phyloP scores from a whole-genome alignment of 2,329 filamentous ascomycete species.

The Metarhizium sp. region DNA sequence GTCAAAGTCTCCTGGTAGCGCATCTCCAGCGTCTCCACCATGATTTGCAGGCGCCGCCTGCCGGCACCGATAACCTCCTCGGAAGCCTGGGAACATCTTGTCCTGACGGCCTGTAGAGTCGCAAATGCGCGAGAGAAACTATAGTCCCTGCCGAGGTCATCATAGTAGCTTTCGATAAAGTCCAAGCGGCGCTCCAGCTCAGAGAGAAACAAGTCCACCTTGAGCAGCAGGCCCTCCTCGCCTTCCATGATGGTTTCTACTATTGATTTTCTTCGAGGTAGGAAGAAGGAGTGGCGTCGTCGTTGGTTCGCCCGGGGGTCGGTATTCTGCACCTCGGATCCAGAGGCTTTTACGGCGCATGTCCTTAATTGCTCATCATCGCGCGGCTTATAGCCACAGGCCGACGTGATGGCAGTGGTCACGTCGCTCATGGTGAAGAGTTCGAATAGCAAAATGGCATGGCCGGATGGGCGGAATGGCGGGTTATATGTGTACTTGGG shows the following conservation, averaged over 20 bases:
- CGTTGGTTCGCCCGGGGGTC: slow-evolving; percentile 23
- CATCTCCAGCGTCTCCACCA: slow-evolving; percentile 85
- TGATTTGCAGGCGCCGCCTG: slow-evolving; percentile 70
- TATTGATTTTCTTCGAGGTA: slow-evolving; percentile 48
- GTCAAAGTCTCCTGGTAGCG: slow-evolving; percentile 80
- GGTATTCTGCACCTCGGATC: slow-evolving; percentile 25
- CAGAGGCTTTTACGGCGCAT: slow-evolving; percentile 30
- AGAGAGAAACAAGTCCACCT: slow-evolving; percentile 70
- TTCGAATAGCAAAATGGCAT: background rate
- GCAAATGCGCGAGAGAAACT: slow-evolving; percentile 78
- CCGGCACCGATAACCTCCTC: slow-evolving; percentile 85
- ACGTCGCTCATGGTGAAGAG: slow-evolving; percentile 25
- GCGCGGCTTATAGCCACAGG: slow-evolving; percentile 23
- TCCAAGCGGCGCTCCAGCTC: slow-evolving; percentile 83
- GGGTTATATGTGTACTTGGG: background rate
- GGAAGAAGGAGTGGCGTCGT: slow-evolving; percentile 48
- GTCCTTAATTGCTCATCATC: slow-evolving; percentile 19
- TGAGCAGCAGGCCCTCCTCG: slow-evolving; percentile 52
- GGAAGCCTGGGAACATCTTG: slow-evolving; percentile 81
- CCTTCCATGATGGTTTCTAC: slow-evolving; percentile 52
- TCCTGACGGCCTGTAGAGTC: slow-evolving; percentile 77
- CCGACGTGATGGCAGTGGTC: slow-evolving; percentile 27
- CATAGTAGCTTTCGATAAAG: slow-evolving; percentile 83
- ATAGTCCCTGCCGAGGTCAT: slow-evolving; percentile 72
- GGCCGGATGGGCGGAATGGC: background rate